These are phyloP conservation scores for Cutaneotrichosporon sp. DNA, from an alignment of 1,284 basidiomycete species.

Conservation along the genomic window DNA sequence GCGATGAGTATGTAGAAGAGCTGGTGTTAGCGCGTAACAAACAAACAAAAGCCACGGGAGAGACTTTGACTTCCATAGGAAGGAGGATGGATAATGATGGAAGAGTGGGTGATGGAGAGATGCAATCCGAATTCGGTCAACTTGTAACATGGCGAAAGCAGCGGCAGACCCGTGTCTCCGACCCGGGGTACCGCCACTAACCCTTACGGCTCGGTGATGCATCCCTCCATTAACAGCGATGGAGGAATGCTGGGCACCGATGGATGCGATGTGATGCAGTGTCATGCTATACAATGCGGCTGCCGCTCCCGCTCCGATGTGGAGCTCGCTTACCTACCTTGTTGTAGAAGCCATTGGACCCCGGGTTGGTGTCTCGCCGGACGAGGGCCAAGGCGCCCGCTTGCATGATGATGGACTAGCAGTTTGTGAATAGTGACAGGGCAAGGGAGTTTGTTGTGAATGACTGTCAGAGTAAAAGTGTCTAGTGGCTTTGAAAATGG, in stretches of 20 bases:
- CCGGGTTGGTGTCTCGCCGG: background rate
- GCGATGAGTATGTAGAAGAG: slow-evolving; percentile 53
- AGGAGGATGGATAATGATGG: background rate
- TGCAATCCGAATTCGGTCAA: background rate
- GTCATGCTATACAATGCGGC: background rate
- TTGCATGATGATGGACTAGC: background rate
- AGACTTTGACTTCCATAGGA: slow-evolving; percentile 7
- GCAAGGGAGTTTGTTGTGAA: background rate
- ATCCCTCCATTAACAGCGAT: background rate
- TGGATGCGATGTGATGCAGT: background rate
- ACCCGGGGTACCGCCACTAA: background rate
- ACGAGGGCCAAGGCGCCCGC: background rate
- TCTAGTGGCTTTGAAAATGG: background rate
- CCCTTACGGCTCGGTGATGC: background rate
- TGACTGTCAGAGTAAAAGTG: background rate
- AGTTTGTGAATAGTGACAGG: background rate
- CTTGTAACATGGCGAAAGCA: background rate
- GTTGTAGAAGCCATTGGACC: slow-evolving; percentile 12
- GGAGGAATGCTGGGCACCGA: background rate
- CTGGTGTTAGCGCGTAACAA: slow-evolving; percentile 19
- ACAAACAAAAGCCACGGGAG: background rate
- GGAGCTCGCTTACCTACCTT: slow-evolving; percentile 12
- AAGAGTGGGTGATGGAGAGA: background rate
- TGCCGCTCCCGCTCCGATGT: background rate
- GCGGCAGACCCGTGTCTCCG: background rate